Evolutionary conservation across 345 rosid species (phyloP).

Genomic region (Microthlaspi erraticum): DNA sequence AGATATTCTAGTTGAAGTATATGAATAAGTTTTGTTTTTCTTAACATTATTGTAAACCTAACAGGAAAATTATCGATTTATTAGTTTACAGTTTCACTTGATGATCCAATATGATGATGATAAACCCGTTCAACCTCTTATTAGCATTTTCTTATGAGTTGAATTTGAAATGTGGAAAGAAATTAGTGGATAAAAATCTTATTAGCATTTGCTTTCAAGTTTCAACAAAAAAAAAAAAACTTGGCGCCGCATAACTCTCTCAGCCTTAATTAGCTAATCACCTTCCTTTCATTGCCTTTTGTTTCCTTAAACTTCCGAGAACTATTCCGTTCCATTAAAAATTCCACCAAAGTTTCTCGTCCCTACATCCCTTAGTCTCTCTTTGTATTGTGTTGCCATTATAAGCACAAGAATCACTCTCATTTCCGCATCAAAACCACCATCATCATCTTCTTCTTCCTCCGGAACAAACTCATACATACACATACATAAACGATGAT

Average conservation of each 20-base stretch:
- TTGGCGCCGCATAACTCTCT: constrained; percentile 37
- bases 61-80: too few relatives aligned
- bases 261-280: constrained; percentile 25
- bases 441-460: constrained; percentile 34
- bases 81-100: not conserved
- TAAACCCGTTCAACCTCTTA: too few relatives aligned
- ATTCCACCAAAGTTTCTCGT: constrained; percentile 18
- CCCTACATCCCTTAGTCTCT: constrained; percentile 8
- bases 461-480: constrained; percentile 4
- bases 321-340: constrained; percentile 17
- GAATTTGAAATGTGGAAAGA: too few relatives aligned
- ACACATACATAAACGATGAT: constrained; percentile 30
- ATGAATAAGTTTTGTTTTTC: too few relatives aligned
- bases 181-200: too few relatives aligned
- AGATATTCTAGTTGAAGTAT: not conserved
- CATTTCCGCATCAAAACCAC: constrained; percentile 8
- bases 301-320: constrained; percentile 10
- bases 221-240: not conserved
- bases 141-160: too few relatives aligned
- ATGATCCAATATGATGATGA: not conserved
- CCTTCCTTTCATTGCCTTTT: not conserved
- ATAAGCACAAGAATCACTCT: constrained; percentile 27
- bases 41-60: too few relatives aligned
- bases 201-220: too few relatives aligned
- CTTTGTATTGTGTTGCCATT: constrained; percentile 18